Evolutionary conservation across 306 rosid genomes (phyloP).

Genomic region (Trichosanthes cucumerina): DNA sequence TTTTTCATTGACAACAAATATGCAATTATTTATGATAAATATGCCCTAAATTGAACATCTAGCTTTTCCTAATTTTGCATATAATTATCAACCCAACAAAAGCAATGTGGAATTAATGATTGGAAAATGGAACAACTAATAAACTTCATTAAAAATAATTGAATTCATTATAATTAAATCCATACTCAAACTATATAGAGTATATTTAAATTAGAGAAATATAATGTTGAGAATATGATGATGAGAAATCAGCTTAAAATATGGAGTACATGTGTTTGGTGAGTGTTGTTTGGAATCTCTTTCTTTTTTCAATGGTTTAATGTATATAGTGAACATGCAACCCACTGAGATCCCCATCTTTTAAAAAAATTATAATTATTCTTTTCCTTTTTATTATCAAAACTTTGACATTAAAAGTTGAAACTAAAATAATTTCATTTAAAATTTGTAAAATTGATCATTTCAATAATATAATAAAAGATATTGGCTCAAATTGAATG

Average conservation of each 20-base stretch:
- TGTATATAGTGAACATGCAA: neutral
- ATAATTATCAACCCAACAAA: neutral
- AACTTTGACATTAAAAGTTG: neutral
- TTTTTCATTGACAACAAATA: neutral
- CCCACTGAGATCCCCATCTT: neutral
- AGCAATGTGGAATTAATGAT: neutral
- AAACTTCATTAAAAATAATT: neutral
- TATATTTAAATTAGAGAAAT: neutral
- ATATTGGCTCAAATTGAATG: no score
- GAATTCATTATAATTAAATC: neutral
- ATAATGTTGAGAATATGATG: neutral
- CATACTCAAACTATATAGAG: neutral
- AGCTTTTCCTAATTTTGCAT: neutral
- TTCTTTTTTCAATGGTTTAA: neutral
- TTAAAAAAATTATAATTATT: neutral
- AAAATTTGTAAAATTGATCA: neutral
- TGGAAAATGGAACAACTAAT: neutral
- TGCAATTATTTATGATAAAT: neutral
- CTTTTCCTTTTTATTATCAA: neutral
- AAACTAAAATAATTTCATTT: neutral
- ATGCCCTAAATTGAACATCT: neutral
- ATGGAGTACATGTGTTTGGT: constrained; percentile 1
- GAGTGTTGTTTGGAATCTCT: neutral
- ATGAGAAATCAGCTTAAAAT: neutral
- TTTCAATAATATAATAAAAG: no score